These are phyloP conservation scores for Solanum paucissectum DNA, from an alignment of 257 asterid species.

Conservation along the genomic window DNA sequence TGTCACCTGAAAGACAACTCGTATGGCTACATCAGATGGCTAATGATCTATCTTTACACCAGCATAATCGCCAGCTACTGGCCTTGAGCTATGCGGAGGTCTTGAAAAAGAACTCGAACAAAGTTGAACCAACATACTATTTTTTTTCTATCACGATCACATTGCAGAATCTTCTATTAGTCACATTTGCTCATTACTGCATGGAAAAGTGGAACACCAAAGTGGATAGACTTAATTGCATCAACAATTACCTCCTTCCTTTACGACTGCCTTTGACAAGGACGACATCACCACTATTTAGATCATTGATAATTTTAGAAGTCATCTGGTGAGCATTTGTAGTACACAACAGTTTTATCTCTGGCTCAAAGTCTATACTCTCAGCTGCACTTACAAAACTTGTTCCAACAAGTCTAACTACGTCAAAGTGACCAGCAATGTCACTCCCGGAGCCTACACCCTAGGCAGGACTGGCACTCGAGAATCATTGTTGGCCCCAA, in stretches of 20 bases:
- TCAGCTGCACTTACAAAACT: slow-evolving; percentile 17
- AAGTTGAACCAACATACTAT: not conserved
- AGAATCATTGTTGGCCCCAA: too few relatives aligned
- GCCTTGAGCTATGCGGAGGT: not conserved
- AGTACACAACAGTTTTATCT: slow-evolving; percentile 4
- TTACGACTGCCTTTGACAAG: slow-evolving; percentile 26
- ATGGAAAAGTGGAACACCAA: not conserved
- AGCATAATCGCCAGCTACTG: not conserved
- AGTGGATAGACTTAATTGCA: slow-evolving; percentile 6
- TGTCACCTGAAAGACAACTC: not conserved
- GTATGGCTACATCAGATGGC: not conserved
- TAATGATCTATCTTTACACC: not conserved
- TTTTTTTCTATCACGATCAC: not conserved
- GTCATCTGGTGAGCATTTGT: slow-evolving; percentile 4
- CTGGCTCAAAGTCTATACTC: not conserved
- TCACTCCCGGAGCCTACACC: too few relatives aligned
- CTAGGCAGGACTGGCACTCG: too few relatives aligned
- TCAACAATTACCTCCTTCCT: slow-evolving; percentile 15
- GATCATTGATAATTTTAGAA: not conserved
- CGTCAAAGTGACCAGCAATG: not conserved
- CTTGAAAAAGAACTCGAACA: not conserved
- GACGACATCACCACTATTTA: slow-evolving; percentile 9
- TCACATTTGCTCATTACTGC: not conserved
- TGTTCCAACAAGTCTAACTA: slow-evolving; percentile 11
- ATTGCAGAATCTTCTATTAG: not conserved